These are phyloP conservation scores for Tetraselmis striata DNA, from an alignment of 139 green algal species.

Conservation along the genomic window DNA sequence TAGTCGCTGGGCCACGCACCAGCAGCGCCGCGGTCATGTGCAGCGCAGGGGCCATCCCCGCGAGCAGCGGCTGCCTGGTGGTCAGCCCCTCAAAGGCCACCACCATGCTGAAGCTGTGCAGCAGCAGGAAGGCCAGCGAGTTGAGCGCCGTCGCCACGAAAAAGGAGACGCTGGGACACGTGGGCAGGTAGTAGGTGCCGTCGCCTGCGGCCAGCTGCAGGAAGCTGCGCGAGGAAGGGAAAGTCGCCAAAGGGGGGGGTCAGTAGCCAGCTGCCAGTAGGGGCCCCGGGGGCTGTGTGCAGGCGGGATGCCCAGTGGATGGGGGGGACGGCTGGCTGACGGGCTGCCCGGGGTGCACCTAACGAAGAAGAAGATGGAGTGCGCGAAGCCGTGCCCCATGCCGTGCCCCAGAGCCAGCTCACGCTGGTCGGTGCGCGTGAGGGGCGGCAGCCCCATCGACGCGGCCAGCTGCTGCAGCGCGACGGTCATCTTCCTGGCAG, in stretches of 20 bases:
- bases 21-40: slow-evolving; percentile 25
- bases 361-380: slow-evolving; percentile 26
- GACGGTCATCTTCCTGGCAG: neutral
- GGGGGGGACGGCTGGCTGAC: too few species aligned
- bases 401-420: slow-evolving; percentile 35
- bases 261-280: too few species aligned
- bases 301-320: too few species aligned
- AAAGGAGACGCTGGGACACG: slow-evolving; percentile 22
- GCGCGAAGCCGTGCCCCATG: slow-evolving; percentile 27
- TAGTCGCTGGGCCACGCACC: neutral
- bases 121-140: slow-evolving; percentile 37
- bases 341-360: too few species aligned
- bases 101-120: slow-evolving; percentile 46
- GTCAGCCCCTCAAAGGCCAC: slow-evolving; percentile 31
- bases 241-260: neutral
- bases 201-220: slow-evolving; percentile 27
- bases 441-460: neutral
- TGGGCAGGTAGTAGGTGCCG: slow-evolving; percentile 26
- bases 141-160: slow-evolving; percentile 23
- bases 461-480: neutral
- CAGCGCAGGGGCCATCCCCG: neutral
- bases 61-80: neutral
- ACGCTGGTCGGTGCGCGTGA: slow-evolving; percentile 24
- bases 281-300: too few species aligned
- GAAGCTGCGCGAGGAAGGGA: slow-evolving; percentile 15